Conservation (phyloP, 2,329 filamentous ascomycete genomes). For the Sphaceloma murrayae region DNA sequence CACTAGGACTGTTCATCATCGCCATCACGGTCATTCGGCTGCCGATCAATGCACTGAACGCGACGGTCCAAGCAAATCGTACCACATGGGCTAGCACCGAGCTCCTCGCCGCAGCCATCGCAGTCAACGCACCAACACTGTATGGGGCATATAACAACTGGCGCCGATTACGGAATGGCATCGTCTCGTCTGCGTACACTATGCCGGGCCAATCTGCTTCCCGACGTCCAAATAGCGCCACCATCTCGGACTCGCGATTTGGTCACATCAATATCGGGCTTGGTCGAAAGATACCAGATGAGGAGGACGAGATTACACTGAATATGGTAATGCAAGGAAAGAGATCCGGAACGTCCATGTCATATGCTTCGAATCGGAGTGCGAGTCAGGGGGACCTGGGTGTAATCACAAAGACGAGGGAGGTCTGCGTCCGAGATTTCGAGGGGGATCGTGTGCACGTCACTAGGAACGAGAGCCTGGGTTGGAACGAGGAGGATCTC, state of each 20-base stretch:
- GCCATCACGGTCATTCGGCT: constrained; percentile 11
- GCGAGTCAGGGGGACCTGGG: neutral
- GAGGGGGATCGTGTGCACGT: neutral
- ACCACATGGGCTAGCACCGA: constrained; percentile 9
- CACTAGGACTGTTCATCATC: constrained; percentile 9
- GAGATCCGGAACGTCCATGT: constrained; percentile 10
- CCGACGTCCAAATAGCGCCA: neutral
- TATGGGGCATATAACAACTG: constrained; percentile 11
- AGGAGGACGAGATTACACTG: constrained; percentile 4
- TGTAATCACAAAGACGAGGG: constrained; percentile 11
- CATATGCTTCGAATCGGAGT: constrained; percentile 1
- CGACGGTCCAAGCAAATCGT: constrained; percentile 8
- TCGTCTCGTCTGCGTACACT: constrained; percentile 6
- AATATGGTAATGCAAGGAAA: constrained; percentile 9
- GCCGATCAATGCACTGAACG: constrained; percentile 9
- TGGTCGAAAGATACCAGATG: constrained; percentile 4
- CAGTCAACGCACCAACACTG: constrained; percentile 6
- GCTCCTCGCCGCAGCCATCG: constrained; percentile 9
- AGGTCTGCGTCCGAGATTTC: neutral
- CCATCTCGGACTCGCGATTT: neutral
- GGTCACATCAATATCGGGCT: neutral
- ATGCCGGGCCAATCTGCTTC: constrained; percentile 4
- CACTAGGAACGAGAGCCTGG: neutral
- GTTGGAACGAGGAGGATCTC: neutral
- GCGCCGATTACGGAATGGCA: neutral